Evolutionary conservation across 768 basidiomycete species (phyloP).

Genomic region (Mycena chlorophos): DNA sequence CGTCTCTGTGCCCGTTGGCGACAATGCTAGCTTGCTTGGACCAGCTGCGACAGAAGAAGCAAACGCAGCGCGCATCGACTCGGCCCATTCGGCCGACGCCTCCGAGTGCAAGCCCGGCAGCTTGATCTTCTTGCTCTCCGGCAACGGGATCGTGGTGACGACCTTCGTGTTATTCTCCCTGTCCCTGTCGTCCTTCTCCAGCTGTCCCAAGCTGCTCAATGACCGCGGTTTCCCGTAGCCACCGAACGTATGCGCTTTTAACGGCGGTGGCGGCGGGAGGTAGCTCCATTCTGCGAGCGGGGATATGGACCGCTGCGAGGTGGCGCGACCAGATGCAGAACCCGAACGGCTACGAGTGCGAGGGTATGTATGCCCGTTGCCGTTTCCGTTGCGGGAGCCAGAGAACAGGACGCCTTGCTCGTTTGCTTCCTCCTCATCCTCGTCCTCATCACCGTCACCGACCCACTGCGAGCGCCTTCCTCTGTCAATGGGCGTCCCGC

Average conservation of each 20-base stretch:
- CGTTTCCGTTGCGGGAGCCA: conserved; percentile 38
- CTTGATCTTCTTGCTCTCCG: conserved; percentile 28
- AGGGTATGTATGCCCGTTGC: conserved; percentile 10
- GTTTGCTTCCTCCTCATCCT: conserved; percentile 13
- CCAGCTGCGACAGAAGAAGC: conserved; percentile 18
- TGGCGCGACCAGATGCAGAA: too few species aligned
- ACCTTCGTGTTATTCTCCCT: conserved; percentile 8
- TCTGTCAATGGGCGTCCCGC: conserved; percentile 50
- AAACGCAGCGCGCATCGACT: conserved; percentile 39
- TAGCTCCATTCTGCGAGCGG: conserved; percentile 41
- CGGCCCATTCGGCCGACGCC: conserved; percentile 42
- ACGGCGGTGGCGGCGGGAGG: conserved; percentile 27
- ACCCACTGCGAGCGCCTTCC: conserved; percentile 48
- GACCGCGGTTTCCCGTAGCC: conserved; percentile 8
- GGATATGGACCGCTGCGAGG: conserved; percentile 35
- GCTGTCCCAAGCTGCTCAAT: neutral
- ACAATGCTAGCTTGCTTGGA: neutral
- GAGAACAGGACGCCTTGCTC: conserved; percentile 51
- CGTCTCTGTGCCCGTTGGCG: conserved; percentile 14
- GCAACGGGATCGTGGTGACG: conserved; percentile 4
- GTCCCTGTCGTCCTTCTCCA: neutral
- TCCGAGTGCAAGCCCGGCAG: conserved; percentile 35
- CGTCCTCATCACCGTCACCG: conserved; percentile 38
- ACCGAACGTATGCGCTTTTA: conserved; percentile 14
- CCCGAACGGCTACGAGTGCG: conserved; percentile 33